Evolutionary conservation across 495 filamentous ascomycete species (phyloP).

Genomic region (Staphylotrichum tortipilum): DNA sequence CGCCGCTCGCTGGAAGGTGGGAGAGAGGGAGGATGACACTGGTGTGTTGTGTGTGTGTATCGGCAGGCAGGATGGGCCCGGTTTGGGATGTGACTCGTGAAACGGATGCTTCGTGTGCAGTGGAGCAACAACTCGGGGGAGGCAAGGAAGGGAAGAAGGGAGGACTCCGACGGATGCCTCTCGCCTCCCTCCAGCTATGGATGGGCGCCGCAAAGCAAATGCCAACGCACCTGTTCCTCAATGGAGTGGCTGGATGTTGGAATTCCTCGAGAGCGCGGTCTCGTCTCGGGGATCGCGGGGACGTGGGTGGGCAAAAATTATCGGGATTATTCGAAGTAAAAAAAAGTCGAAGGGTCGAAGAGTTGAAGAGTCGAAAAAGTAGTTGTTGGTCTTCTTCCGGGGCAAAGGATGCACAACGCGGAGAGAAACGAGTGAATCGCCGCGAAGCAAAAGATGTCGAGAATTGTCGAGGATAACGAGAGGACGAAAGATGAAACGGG

Average conservation of each 20-base stretch:
- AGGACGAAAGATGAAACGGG: constrained; percentile 21
- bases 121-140: not conserved
- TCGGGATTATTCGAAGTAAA: not conserved
- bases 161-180: not conserved
- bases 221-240: constrained; percentile 13
- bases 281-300: too few species aligned
- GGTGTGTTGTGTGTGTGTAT: too few species aligned
- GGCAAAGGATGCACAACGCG: constrained; percentile 9
- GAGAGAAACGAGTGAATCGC: constrained; percentile 30
- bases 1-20: not conserved
- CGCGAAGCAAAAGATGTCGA: too few species aligned
- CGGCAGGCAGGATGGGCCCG: constrained; percentile 4
- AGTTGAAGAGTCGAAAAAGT: too few species aligned
- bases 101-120: constrained; percentile 2
- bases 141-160: not conserved
- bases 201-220: not conserved
- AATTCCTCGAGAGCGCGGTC: not conserved
- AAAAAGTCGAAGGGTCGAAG: too few species aligned
- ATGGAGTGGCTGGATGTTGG: constrained; percentile 4
- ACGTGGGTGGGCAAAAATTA: not conserved
- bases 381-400: constrained; percentile 7
- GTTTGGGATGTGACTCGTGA: constrained; percentile 5
- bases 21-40: too few species aligned
- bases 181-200: not conserved
- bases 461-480: constrained; percentile 12